Evolutionary conservation across 129 eudicot genomes (phyloP).

Genomic region (Kitagawia praeruptora): DNA sequence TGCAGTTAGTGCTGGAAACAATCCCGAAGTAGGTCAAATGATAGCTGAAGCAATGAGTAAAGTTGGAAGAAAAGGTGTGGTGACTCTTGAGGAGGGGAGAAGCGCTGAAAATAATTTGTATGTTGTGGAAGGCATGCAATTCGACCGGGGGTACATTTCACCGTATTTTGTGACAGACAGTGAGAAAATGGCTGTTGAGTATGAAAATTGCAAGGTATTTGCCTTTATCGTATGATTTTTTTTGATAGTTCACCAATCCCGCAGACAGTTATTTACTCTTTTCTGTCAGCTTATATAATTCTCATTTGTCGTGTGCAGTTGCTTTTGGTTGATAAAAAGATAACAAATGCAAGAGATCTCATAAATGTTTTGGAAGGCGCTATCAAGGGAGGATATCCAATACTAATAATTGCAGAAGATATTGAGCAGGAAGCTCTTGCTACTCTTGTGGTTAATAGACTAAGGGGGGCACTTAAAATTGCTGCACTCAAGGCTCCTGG

Average conservation of each 20-base stretch:
- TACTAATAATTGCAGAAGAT: conserved; percentile 60
- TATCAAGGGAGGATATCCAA: conserved; percentile 46
- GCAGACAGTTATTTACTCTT: neutral
- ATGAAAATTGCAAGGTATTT: conserved; percentile 56
- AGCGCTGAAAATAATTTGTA: conserved; percentile 45
- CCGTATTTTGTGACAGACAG: conserved; percentile 60
- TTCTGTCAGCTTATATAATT: neutral
- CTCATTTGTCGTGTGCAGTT: conserved; percentile 19
- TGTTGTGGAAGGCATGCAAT: conserved; percentile 98
- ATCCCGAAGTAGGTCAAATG: conserved; percentile 63
- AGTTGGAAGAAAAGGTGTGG: conserved; percentile 79
- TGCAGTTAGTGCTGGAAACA: conserved; percentile 80
- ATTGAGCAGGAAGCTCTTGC: conserved; percentile 76
- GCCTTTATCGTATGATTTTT: neutral
- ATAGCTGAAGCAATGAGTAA: conserved; percentile 78
- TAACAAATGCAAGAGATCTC: conserved; percentile 67
- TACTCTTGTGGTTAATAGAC: conserved; percentile 68
- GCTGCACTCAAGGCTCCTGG: conserved; percentile 70
- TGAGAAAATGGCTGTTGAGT: conserved; percentile 51
- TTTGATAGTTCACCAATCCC: neutral
- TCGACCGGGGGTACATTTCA: conserved; percentile 87
- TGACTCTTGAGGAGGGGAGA: conserved; percentile 72
- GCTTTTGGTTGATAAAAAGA: conserved; percentile 38
- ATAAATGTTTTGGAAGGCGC: conserved; percentile 66
- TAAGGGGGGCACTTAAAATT: conserved; percentile 51